Evolutionary conservation across 2,329 filamentous ascomycete species (phyloP), one percentile per base, ranked within the genome.

Genomic region (Claviceps capensis): DNA sequence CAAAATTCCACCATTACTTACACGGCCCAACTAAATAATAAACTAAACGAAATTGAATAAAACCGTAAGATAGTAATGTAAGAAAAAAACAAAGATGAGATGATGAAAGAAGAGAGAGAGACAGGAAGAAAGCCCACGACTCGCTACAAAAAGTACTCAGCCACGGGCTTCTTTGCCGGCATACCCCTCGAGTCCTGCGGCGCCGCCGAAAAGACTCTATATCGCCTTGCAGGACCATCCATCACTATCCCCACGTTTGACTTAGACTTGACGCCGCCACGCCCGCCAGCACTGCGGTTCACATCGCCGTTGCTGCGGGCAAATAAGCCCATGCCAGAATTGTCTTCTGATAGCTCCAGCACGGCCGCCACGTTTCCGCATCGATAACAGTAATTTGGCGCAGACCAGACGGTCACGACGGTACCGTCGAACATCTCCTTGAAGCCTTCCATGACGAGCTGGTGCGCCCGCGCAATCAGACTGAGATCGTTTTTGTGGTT

Each of bases 361-460:
- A 98, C 90, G 0, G 93, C 91, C 1, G 93, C 93, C 13, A 98
- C 90, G 62, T 97, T 97, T 51, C 90, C 90, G 63, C 90, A 96
- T 57, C 88, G 82, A 70, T 96, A 96, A 71, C 90, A 96, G 73
- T 96, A 96, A 67, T 96, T 96, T 1, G 90, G 90, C 9, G 90
- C 90, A 0, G 87, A 94, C 91, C 93, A 98, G n/a, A 98, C 93
- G 0, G 93, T 98, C 43, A 97, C 93, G 57, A 98, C 96, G 47
- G 83, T 88, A 14, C 83, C 85, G 64, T 95, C 88, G 63, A 97
- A 98, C 90, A 97, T 97, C 67, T 97, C 93, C 71, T 97, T 97
- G 69, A 96, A 98, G 0, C 93, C 93, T 67, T 98, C 93, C 93
- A 97, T 98, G 57, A 98, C 93, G 22, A 98, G 81, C 67, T 98